Evolutionary conservation across 495 filamentous ascomycete genomes (phyloP).

Genomic region (Margaritispora aquatica): DNA sequence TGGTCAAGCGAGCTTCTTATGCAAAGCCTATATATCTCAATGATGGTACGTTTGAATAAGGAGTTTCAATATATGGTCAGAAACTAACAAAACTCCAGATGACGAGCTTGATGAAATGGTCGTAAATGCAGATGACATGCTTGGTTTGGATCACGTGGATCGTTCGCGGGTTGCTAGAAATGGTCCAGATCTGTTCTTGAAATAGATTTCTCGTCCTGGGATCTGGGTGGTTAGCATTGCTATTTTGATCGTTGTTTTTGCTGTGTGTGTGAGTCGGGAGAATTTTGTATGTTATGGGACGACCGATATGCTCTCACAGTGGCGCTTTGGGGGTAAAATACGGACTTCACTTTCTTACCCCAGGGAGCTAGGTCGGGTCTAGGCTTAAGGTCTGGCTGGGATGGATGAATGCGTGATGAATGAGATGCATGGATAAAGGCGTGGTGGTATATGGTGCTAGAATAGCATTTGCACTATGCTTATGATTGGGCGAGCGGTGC

Average conservation of each 20-base stretch:
- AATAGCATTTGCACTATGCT: neutral
- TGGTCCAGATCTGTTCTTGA: constrained; percentile 49
- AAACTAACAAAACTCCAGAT: constrained; percentile 43
- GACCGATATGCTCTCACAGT: neutral
- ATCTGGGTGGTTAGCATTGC: constrained; percentile 5
- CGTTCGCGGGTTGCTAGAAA: constrained; percentile 47
- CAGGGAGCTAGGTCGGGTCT: neutral
- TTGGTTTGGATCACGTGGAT: constrained; percentile 89
- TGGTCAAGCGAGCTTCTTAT: constrained; percentile 63
- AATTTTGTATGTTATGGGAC: neutral
- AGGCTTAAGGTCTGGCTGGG: neutral
- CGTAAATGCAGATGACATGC: constrained; percentile 61
- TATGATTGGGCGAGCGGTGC: neutral
- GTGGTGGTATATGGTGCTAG: neutral
- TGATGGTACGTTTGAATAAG: constrained; percentile 67
- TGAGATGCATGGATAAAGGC: neutral
- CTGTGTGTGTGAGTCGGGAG: neutral
- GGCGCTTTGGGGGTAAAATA: neutral
- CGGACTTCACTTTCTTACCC: neutral
- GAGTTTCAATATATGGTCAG: neutral
- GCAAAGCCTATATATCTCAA: constrained; percentile 73
- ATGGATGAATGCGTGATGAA: too few species aligned
- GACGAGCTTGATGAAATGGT: constrained; percentile 75
- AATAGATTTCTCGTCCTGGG: constrained; percentile 27
- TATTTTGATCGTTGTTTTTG: neutral